Percentiles rank a stretch among this genome's conserved stretches.
Evolutionary conservation across 768 basidiomycete genomes (phyloP).

Genomic region (Scleroderma citrinum): DNA sequence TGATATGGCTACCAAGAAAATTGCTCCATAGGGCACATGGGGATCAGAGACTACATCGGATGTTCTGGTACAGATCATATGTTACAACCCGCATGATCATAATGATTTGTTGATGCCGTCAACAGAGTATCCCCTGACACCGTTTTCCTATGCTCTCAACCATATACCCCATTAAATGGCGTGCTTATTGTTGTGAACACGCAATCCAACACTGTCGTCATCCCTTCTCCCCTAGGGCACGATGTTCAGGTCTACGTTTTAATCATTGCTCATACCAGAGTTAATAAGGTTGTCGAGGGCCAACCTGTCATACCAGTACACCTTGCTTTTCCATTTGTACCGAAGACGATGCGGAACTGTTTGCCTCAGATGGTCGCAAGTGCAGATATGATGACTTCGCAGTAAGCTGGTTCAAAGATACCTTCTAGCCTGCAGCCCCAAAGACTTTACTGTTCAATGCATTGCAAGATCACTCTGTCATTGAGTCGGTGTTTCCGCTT

Average conservation of each 20-base stretch:
- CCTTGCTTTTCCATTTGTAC: conserved; percentile 54
- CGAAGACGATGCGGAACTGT: conserved; percentile 39
- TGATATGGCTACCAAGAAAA: too few relatives aligned
- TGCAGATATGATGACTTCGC: conserved; percentile 62
- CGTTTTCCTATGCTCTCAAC: too few relatives aligned
- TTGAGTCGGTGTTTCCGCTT: conserved; percentile 41
- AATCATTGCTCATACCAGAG: conserved; percentile 46
- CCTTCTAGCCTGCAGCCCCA: conserved; percentile 56
- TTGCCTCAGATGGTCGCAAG: conserved; percentile 13
- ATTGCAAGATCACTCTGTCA: too few relatives aligned
- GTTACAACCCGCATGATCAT: too few relatives aligned
- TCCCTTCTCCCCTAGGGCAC: conserved; percentile 51
- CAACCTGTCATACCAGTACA: conserved; percentile 42
- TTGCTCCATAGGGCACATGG: too few relatives aligned
- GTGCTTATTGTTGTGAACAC: too few relatives aligned
- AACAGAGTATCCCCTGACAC: too few relatives aligned
- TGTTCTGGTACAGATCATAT: too few relatives aligned
- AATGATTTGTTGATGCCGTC: too few relatives aligned
- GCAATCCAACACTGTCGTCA: conserved; percentile 39
- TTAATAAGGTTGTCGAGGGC: conserved; percentile 75
- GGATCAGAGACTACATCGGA: too few relatives aligned
- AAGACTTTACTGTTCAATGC: conserved; percentile 68
- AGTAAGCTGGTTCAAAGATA: conserved; percentile 46
- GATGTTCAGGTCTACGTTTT: too few relatives aligned
- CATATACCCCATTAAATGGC: too few relatives aligned